phyloP scores from a whole-genome alignment of 2,329 filamentous ascomycete species.

The Nannizziopsis barbatae region DNA sequence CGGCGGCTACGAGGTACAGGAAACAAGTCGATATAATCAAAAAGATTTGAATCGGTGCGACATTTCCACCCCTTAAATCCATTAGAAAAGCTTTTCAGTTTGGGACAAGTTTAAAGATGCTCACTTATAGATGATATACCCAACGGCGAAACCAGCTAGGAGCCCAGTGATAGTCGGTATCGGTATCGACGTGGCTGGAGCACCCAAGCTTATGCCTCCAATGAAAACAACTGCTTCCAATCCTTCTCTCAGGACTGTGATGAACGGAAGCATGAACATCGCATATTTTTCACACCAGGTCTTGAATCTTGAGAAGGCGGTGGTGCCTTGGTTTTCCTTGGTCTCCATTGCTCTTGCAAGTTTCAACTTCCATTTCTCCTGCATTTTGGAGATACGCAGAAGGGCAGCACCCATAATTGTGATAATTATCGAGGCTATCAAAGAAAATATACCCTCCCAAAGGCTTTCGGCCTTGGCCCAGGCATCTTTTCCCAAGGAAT shows the following conservation, averaged over 20 bases:
- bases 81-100: not conserved
- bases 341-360: slow-evolving; percentile 5
- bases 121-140: slow-evolving; percentile 13
- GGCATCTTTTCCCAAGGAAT: slow-evolving; percentile 10
- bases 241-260: slow-evolving; percentile 11
- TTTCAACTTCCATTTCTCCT: slow-evolving; percentile 10
- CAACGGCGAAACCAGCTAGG: slow-evolving; percentile 7
- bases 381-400: slow-evolving; percentile 12
- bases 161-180: slow-evolving; percentile 10
- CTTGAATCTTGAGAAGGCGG: slow-evolving; percentile 2
- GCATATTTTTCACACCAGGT: slow-evolving; percentile 12
- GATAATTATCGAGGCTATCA: slow-evolving; percentile 12
- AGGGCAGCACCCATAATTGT: slow-evolving; percentile 13
- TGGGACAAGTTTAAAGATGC: not conserved
- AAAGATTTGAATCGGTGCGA: slow-evolving; percentile 12
- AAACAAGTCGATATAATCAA: slow-evolving; percentile 12
- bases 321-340: slow-evolving; percentile 1
- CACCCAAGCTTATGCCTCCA: slow-evolving; percentile 10
- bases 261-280: slow-evolving; percentile 11
- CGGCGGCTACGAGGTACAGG: slow-evolving; percentile 10
- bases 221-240: slow-evolving; percentile 12
- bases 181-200: slow-evolving; percentile 8
- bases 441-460: slow-evolving; percentile 11
- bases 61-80: slow-evolving; percentile 8
- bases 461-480: slow-evolving; percentile 12